These are phyloP conservation scores for Senna tora DNA, from an alignment of 306 rosid genomes.

Conservation along the genomic window DNA sequence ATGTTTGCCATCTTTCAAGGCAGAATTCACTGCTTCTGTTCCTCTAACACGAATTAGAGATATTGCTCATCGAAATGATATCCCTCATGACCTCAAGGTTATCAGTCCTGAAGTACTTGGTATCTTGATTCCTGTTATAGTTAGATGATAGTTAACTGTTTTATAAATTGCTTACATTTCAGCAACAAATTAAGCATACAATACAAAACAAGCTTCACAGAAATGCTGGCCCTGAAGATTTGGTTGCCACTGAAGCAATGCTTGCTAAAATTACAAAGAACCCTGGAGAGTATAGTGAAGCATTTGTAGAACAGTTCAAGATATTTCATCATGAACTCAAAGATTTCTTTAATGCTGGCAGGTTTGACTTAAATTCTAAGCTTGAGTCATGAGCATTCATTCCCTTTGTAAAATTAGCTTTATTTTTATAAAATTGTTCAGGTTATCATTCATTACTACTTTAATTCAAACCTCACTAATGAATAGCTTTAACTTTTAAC, in stretches of 20 bases:
- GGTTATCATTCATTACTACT: conserved; percentile 3
- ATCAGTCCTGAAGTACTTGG: conserved; percentile 27
- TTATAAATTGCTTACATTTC: conserved; percentile 39
- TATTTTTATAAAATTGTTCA: not conserved
- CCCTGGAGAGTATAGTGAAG: conserved; percentile 80
- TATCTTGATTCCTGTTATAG: conserved; percentile 18
- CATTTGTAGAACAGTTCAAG: conserved; percentile 88
- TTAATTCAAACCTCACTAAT: not conserved
- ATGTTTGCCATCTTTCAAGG: conserved; percentile 95
- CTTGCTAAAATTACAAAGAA: conserved; percentile 82
- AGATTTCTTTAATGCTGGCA: conserved; percentile 99
- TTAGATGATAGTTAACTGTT: conserved; percentile 37
- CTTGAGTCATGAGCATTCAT: conserved; percentile 13
- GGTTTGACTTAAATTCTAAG: conserved; percentile 55
- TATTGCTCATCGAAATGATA: conserved; percentile 97
- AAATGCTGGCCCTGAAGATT: conserved; percentile 97
- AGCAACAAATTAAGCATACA: conserved; percentile 94
- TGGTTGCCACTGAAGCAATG: conserved; percentile 96
- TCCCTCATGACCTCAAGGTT: conserved; percentile 97
- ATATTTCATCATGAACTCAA: conserved; percentile 90
- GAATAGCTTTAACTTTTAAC: not conserved
- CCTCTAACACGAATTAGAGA: conserved; percentile 96
- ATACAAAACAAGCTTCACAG: conserved; percentile 99
- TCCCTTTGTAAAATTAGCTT: conserved; percentile 24
- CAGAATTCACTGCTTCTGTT: conserved; percentile 98